Conservation (phyloP, 495 filamentous ascomycete species). For the Tuber brumale region DNA sequence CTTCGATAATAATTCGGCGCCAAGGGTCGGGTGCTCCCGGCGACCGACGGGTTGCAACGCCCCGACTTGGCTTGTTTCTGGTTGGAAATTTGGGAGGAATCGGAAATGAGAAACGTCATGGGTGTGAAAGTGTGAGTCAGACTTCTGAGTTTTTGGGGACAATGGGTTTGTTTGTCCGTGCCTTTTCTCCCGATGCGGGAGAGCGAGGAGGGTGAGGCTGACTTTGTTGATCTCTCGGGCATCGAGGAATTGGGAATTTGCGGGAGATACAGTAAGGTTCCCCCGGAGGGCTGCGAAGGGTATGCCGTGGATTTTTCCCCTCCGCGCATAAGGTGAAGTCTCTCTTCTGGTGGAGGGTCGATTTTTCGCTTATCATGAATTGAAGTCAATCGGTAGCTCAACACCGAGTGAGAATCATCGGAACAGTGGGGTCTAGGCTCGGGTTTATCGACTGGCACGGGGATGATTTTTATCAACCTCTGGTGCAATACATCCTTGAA, state of each 20-base stretch:
- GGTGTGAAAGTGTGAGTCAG: neutral
- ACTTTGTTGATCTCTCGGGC: neutral
- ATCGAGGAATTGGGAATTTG: neutral
- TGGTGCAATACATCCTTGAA: neutral
- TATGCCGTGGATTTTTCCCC: too few species aligned
- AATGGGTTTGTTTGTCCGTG: neutral
- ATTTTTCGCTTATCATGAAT: neutral
- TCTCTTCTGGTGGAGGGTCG: too few species aligned
- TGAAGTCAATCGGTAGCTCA: neutral
- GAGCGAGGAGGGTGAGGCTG: neutral
- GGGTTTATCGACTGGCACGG: neutral
- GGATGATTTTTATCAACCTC: neutral
- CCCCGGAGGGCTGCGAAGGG: too few species aligned
- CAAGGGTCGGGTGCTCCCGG: neutral
- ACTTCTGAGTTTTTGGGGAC: neutral
- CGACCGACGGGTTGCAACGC: neutral
- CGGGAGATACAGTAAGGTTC: too few species aligned
- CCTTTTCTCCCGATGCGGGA: neutral
- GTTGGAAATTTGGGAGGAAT: neutral
- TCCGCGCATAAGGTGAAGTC: too few species aligned
- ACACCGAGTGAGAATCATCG: neutral
- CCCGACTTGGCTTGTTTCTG: neutral
- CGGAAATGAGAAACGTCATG: neutral
- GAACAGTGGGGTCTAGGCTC: neutral
- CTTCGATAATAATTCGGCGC: neutral